These are phyloP conservation scores for Curvularia sp. DNA, from an alignment of 2,329 filamentous ascomycete genomes.

Conservation along the genomic window DNA sequence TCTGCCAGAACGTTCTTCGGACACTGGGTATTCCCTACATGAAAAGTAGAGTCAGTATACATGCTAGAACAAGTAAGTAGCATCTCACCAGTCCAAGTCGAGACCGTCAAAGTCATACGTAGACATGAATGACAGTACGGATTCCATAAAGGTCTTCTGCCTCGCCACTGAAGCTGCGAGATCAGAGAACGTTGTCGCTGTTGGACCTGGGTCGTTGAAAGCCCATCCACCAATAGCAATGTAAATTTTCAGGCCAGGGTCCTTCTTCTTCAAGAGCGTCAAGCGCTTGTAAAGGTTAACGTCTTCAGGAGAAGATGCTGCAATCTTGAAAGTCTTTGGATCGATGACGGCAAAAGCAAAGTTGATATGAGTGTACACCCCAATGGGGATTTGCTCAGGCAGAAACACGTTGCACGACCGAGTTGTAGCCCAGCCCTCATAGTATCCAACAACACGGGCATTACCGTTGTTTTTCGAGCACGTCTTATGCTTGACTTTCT, in stretches of 20 bases:
- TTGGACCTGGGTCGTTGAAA: conserved; percentile 49
- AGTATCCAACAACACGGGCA: conserved; percentile 6
- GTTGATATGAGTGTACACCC: conserved; percentile 1
- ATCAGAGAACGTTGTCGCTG: conserved; percentile 34
- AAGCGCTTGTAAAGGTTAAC: neutral
- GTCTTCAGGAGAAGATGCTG: neutral
- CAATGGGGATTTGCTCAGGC: neutral
- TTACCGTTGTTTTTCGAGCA: neutral
- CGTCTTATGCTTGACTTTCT: neutral
- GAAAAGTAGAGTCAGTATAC: no score
- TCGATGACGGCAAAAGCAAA: conserved; percentile 5
- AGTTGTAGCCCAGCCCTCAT: conserved; percentile 1
- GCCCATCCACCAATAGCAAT: conserved; percentile 54
- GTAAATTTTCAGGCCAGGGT: conserved; percentile 39
- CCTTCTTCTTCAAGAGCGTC: conserved; percentile 37
- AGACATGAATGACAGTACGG: conserved; percentile 49
- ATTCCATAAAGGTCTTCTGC: conserved; percentile 44
- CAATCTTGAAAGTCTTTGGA: conserved; percentile 3
- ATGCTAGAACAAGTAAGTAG: no score
- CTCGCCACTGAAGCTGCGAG: conserved; percentile 30
- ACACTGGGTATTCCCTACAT: conserved; percentile 33
- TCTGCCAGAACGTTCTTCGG: conserved; percentile 47
- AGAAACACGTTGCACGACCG: neutral
- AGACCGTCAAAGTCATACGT: conserved; percentile 55
- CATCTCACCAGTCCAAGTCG: conserved; percentile 58